Conservation (phyloP, 768 basidiomycete genomes). For the Cyclocybe aegerita region DNA sequence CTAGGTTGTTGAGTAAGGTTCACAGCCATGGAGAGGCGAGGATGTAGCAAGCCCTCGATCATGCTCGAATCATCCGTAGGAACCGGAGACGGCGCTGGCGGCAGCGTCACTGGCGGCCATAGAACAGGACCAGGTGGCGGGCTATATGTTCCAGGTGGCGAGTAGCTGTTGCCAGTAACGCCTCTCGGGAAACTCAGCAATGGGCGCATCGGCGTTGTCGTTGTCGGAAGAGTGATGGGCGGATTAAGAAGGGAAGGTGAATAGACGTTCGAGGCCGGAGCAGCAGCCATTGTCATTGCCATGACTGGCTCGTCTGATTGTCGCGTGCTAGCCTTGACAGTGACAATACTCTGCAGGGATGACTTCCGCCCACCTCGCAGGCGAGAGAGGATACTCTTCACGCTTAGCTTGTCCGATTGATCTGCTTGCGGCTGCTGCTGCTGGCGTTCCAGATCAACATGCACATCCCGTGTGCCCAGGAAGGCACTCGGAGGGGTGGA, state of each 20-base stretch:
- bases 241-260: constrained; percentile 27
- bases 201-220: constrained; percentile 8
- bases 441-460: constrained; percentile 13
- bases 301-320: constrained; percentile 6
- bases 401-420: constrained; percentile 12
- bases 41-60: constrained; percentile 30
- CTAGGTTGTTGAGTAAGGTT: constrained; percentile 25
- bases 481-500: constrained; percentile 15
- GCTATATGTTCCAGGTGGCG: not conserved
- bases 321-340: constrained; percentile 5
- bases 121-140: constrained; percentile 3
- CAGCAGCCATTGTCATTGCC: not conserved
- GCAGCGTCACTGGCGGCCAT: constrained; percentile 27
- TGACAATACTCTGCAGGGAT: constrained; percentile 13
- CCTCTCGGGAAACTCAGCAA: constrained; percentile 14
- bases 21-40: constrained; percentile 18
- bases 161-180: constrained; percentile 12
- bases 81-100: constrained; percentile 24
- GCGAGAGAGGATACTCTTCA: constrained; percentile 17
- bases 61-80: constrained; percentile 27
- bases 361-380: constrained; percentile 12
- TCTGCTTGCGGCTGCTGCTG: not conserved
- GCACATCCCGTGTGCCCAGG: not conserved
- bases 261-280: constrained; percentile 6
- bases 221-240: constrained; percentile 6